Evolutionary conservation across 805 yeast species (phyloP), one percentile per base, ranked within the genome.

Genomic region (Ogataea minuta): DNA sequence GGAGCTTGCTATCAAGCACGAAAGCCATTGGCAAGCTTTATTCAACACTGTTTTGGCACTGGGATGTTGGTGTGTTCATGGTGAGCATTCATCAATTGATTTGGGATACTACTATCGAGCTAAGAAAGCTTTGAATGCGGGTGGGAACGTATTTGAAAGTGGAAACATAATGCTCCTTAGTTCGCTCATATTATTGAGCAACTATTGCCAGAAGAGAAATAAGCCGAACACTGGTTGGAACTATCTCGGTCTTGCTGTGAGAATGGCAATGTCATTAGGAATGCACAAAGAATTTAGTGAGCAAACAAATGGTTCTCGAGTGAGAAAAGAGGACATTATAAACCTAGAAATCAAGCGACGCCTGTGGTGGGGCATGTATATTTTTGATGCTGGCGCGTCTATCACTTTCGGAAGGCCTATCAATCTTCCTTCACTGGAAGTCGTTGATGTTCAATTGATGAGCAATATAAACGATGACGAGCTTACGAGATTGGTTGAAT

Each of bases 221-320:
- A 77, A 77, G 48, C 81, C 83, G 39, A 80, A 80, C 56, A 72
- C 85, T 0, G 81, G 82, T 16, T 81, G 86, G 83, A 77, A 77
- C 49, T 78, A 75, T 46, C 61, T 79, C 24, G 87, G 88, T 9
- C 62, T 78, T 12, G 81, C 84, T 0, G 71, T 77, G 7, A 64
- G 83, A 45, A 79, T 81, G 82, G 85, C 87, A 0, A 64, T 76
- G 49, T 79, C 83, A 0, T 56, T 81, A 28, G 89, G 87, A 4
- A 59, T 81, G 17, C 74, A 78, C 52, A 73, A 72, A 37, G 84
- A 79, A 45, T 71, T 75, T 23, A 12, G 27, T 9, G 57, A 62
- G 35, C 43, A 65, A 36, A 28, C 43, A 2, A 24, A 33, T 14
- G 17, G 6, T 24, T 19, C 25, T 10, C 28, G 29, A 6, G 41